Conservation (phyloP, 257 asterid genomes). For the Rubia yunnanensis region DNA sequence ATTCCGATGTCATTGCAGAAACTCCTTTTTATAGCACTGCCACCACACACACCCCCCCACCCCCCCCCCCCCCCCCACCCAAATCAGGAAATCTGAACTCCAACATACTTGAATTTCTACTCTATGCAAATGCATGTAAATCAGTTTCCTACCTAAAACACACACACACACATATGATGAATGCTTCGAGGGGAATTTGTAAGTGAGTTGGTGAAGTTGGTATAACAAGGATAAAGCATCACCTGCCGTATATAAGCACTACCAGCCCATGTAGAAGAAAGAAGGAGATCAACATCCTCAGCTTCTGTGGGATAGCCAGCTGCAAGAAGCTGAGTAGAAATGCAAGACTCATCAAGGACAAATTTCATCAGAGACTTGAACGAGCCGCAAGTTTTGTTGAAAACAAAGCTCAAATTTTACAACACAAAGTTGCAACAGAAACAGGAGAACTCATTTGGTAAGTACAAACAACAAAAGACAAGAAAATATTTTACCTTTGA, state of each 20-base stretch:
- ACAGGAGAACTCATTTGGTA: not conserved
- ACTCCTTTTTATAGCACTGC: not conserved
- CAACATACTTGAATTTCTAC: too few species aligned
- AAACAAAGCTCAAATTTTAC: not conserved
- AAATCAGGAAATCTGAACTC: too few species aligned
- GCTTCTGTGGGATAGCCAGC: slow-evolving; percentile 43
- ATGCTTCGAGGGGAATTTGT: not conserved
- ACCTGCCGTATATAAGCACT: slow-evolving; percentile 64
- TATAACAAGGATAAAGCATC: not conserved
- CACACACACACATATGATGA: not conserved
- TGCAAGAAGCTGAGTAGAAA: slow-evolving; percentile 45
- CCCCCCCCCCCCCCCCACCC: too few species aligned
- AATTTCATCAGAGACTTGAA: not conserved
- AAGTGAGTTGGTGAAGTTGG: not conserved
- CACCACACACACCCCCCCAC: too few species aligned
- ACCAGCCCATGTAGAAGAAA: slow-evolving; percentile 81
- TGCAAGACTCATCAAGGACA: slow-evolving; percentile 14
- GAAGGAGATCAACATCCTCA: slow-evolving; percentile 64
- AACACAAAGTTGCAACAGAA: not conserved
- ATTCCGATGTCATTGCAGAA: not conserved
- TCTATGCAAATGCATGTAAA: too few species aligned
- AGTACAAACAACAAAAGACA: slow-evolving; percentile 13
- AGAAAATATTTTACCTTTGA: slow-evolving; percentile 40
- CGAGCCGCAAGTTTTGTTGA: not conserved
- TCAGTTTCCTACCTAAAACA: too few species aligned